Percentiles rank a stretch among this genome's conserved stretches.
Conservation (phyloP, 2,329 filamentous ascomycete species). For the Stemphylium lycopersici region DNA sequence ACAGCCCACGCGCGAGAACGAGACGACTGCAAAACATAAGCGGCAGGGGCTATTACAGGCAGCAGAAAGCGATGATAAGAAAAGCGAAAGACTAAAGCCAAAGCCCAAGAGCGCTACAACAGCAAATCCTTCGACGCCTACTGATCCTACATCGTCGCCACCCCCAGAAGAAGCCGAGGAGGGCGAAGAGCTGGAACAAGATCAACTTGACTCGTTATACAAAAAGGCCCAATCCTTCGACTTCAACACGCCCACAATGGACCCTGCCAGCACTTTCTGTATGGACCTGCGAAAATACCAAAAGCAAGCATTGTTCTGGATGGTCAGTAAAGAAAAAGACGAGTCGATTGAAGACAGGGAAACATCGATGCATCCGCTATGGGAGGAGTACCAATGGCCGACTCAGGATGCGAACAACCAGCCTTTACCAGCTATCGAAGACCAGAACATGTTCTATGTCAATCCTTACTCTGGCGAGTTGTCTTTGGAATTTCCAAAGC, state of each 20-base stretch:
- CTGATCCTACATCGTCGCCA: conserved; percentile 60
- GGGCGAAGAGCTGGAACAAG: conserved; percentile 89
- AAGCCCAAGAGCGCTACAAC: conserved; percentile 60
- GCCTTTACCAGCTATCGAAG: conserved; percentile 68
- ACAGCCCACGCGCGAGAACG: conserved; percentile 74
- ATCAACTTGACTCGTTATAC: conserved; percentile 92
- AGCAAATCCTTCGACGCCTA: conserved; percentile 36
- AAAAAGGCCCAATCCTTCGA: conserved; percentile 97
- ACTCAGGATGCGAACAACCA: conserved; percentile 84
- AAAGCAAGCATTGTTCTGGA: conserved; percentile 94
- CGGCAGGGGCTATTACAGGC: conserved; percentile 84
- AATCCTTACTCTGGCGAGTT: conserved; percentile 97
- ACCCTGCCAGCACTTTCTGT: conserved; percentile 80
- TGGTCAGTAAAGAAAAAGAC: conserved; percentile 90
- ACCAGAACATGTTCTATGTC: conserved; percentile 82
- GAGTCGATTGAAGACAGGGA: conserved; percentile 70
- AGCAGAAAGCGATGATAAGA: conserved; percentile 84
- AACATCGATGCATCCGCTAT: conserved; percentile 91
- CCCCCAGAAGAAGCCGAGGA: conserved; percentile 73
- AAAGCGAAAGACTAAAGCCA: conserved; percentile 50
- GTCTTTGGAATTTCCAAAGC: conserved; percentile 86
- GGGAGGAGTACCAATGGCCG: conserved; percentile 96
- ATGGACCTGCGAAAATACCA: conserved; percentile 91
- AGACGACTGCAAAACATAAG: conserved; percentile 75
- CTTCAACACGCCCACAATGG: conserved; percentile 85